Evolutionary conservation across 768 basidiomycete genomes (phyloP).

Genomic region (Lanmaoa pseudosensibilis): DNA sequence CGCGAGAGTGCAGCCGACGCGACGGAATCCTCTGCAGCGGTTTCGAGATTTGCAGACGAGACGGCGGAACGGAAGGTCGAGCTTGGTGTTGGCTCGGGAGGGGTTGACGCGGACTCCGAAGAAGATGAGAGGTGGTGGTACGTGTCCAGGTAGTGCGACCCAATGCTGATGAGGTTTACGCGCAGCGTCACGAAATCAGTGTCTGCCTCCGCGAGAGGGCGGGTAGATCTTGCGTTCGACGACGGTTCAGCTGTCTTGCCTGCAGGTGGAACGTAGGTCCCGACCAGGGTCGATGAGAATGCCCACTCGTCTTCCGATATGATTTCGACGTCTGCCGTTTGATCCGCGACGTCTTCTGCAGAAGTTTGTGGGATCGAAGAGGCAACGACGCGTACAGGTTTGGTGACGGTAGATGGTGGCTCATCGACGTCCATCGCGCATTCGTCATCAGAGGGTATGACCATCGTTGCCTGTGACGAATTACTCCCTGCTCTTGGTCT

Average conservation of each 20-base stretch:
- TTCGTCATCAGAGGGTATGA: constrained; percentile 27
- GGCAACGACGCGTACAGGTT: constrained; percentile 1
- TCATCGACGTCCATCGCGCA: constrained; percentile 27
- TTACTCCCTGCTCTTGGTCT: constrained; percentile 13
- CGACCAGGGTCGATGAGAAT: constrained; percentile 28
- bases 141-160: constrained; percentile 21
- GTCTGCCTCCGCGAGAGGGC: background rate
- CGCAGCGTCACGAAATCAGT: constrained; percentile 17
- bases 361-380: background rate
- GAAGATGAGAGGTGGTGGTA: constrained; percentile 8
- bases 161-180: constrained; percentile 23
- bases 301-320: constrained; percentile 22
- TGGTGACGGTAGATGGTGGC: constrained; percentile 19
- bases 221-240: background rate
- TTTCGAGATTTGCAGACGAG: constrained; percentile 31
- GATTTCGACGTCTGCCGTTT: background rate
- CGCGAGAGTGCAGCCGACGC: constrained; percentile 73
- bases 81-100: background rate
- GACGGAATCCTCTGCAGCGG: constrained; percentile 50
- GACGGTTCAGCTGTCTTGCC: constrained; percentile 12
- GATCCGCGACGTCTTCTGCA: background rate
- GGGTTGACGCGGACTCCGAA: background rate
- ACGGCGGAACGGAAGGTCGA: constrained; percentile 26
- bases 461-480: constrained; percentile 22
- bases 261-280: constrained; percentile 15